Evolutionary conservation across 1,139 yeast species (phyloP).

Genomic region (Yamadazyma oceani): DNA sequence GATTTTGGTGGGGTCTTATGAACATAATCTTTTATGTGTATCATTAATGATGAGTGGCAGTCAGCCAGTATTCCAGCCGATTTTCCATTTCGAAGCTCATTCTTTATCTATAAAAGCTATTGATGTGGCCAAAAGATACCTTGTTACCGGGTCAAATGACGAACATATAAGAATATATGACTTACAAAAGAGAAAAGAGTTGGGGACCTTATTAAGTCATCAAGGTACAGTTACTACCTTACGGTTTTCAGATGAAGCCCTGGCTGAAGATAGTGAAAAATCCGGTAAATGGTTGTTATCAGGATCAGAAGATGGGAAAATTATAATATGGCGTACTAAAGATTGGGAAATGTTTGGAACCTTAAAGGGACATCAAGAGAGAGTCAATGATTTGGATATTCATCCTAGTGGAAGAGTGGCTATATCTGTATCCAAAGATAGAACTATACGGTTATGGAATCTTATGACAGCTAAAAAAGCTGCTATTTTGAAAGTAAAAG

Average conservation of each 20-base stretch:
- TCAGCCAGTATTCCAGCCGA: conserved; percentile 77
- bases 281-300: conserved; percentile 85
- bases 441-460: conserved; percentile 87
- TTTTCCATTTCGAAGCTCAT: conserved; percentile 96
- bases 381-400: conserved; percentile 78
- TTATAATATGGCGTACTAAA: conserved; percentile 90
- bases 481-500: conserved; percentile 72
- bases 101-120: conserved; percentile 81
- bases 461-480: conserved; percentile 98
- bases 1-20: conserved; percentile 91
- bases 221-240: conserved; percentile 84
- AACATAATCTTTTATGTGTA: conserved; percentile 85
- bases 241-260: conserved; percentile 59
- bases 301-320: conserved; percentile 88
- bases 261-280: conserved; percentile 23
- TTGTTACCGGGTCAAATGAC: conserved; percentile 94
- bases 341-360: conserved; percentile 95
- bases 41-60: conserved; percentile 55
- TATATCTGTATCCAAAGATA: conserved; percentile 82
- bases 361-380: conserved; percentile 79
- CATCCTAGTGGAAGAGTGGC: conserved; percentile 95
- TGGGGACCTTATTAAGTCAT: conserved; percentile 87
- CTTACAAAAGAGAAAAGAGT: conserved; percentile 87
- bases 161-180: conserved; percentile 95
- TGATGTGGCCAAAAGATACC: conserved; percentile 78